Evolutionary conservation across 1,139 yeast species (phyloP).

Genomic region (Hemisphaericaspora xylanilytica): DNA sequence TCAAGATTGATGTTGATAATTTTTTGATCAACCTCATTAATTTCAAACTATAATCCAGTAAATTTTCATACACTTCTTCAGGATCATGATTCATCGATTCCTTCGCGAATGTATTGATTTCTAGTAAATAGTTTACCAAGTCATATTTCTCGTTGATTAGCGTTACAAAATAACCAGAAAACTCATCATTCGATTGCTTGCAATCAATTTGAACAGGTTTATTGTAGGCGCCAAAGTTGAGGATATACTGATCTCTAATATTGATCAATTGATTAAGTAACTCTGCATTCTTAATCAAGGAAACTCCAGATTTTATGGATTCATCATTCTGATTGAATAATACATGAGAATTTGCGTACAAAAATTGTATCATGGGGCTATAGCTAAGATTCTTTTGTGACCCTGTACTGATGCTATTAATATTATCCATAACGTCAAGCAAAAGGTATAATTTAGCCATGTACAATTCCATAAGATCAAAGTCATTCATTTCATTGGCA

Average conservation of each 20-base stretch:
- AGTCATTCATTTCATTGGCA: constrained; percentile 20
- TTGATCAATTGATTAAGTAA: constrained; percentile 19
- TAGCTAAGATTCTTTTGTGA: constrained; percentile 38
- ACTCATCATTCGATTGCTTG: constrained; percentile 5
- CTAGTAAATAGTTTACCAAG: constrained; percentile 27
- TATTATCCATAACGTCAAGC: constrained; percentile 50
- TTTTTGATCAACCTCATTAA: constrained; percentile 44
- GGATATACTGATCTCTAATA: constrained; percentile 15
- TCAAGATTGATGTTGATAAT: constrained; percentile 36
- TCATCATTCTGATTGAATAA: constrained; percentile 9
- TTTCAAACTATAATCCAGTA: constrained; percentile 49
- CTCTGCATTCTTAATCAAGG: constrained; percentile 5
- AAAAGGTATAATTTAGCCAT: constrained; percentile 52
- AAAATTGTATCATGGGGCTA: constrained; percentile 16
- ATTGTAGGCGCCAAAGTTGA: constrained; percentile 9
- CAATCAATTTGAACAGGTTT: background rate
- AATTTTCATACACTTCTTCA: constrained; percentile 40
- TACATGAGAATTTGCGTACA: constrained; percentile 11
- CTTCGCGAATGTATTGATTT: constrained; percentile 21
- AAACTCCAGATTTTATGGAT: constrained; percentile 2
- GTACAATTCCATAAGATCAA: constrained; percentile 39
- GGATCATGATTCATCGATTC: constrained; percentile 16
- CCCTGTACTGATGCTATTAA: constrained; percentile 59
- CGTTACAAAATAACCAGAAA: constrained; percentile 7
- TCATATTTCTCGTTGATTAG: constrained; percentile 22